These are phyloP conservation scores for Trametopsis cervina DNA, from an alignment of 768 basidiomycete species.

Conservation along the genomic window DNA sequence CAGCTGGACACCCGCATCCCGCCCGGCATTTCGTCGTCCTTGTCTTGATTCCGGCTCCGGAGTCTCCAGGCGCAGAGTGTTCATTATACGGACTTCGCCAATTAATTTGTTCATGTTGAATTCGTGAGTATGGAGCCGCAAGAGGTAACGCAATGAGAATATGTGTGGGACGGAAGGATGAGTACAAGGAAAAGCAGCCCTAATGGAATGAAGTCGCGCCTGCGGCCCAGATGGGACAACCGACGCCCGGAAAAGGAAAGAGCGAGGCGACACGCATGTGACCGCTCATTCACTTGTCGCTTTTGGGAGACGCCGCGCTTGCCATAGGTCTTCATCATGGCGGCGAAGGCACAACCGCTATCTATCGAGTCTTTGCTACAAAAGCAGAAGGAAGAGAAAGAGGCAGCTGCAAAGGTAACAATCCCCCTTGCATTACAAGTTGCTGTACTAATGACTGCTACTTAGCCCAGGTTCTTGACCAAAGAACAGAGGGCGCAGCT, in stretches of 20 bases:
- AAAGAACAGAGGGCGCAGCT: constrained; percentile 88
- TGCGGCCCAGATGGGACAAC: neutral
- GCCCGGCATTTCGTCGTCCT: constrained; percentile 47
- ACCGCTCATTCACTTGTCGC: neutral
- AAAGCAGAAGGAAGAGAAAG: constrained; percentile 84
- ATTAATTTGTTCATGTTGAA: constrained; percentile 18
- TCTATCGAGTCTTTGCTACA: constrained; percentile 85
- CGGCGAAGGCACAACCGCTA: constrained; percentile 60
- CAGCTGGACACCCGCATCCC: constrained; percentile 41
- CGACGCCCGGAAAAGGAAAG: neutral
- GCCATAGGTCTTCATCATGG: constrained; percentile 21
- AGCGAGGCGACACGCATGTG: neutral
- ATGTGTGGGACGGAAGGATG: neutral
- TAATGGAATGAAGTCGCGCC: neutral
- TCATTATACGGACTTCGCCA: constrained; percentile 26
- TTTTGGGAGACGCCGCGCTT: neutral
- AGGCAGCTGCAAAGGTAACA: constrained; percentile 79
- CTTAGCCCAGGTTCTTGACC: constrained; percentile 86
- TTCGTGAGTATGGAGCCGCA: neutral
- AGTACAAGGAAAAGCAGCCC: neutral
- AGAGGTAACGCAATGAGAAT: neutral
- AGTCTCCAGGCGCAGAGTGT: constrained; percentile 46
- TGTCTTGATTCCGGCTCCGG: constrained; percentile 57
- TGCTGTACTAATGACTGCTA: constrained; percentile 2
- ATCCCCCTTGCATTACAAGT: neutral